These are phyloP conservation scores for Fusarium floridanum DNA, from an alignment of 2,329 filamentous ascomycete genomes.

Conservation along the genomic window DNA sequence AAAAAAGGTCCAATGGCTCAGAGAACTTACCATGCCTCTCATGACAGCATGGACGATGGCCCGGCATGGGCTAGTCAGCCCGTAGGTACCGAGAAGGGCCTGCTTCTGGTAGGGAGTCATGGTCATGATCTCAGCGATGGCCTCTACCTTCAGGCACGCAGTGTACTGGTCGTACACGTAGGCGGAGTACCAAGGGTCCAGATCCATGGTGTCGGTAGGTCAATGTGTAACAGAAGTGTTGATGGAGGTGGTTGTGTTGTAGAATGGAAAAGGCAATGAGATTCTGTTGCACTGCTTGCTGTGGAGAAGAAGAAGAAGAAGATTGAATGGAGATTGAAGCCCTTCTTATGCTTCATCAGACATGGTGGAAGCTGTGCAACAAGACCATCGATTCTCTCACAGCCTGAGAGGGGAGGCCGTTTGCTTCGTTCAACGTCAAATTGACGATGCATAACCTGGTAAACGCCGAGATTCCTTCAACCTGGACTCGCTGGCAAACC, in stretches of 20 bases:
- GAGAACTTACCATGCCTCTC: slow-evolving; percentile 24
- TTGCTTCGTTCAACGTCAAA: slow-evolving; percentile 24
- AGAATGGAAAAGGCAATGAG: background rate
- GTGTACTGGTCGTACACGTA: slow-evolving; percentile 21
- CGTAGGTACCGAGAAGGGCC: slow-evolving; percentile 20
- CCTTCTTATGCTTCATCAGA: slow-evolving; percentile 22
- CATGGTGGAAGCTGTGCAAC: slow-evolving; percentile 8
- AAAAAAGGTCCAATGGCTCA: background rate
- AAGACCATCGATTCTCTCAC: background rate
- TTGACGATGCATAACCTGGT: slow-evolving; percentile 15
- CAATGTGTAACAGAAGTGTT: background rate
- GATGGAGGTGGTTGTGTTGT: background rate
- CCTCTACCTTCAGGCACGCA: slow-evolving; percentile 24
- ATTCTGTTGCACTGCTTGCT: background rate
- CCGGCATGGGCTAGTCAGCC: slow-evolving; percentile 21
- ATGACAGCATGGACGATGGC: slow-evolving; percentile 27
- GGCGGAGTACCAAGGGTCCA: slow-evolving; percentile 14
- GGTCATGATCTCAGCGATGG: slow-evolving; percentile 31
- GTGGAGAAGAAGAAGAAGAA: background rate
- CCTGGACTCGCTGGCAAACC: background rate
- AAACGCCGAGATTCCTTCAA: slow-evolving; percentile 13
- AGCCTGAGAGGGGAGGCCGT: background rate
- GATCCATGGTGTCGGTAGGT: slow-evolving; percentile 20
- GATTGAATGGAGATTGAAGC: background rate
- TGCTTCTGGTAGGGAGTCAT: slow-evolving; percentile 27